phyloP scores from a whole-genome alignment of 75 land plant species.

The Chamaecyparis obtusa region DNA sequence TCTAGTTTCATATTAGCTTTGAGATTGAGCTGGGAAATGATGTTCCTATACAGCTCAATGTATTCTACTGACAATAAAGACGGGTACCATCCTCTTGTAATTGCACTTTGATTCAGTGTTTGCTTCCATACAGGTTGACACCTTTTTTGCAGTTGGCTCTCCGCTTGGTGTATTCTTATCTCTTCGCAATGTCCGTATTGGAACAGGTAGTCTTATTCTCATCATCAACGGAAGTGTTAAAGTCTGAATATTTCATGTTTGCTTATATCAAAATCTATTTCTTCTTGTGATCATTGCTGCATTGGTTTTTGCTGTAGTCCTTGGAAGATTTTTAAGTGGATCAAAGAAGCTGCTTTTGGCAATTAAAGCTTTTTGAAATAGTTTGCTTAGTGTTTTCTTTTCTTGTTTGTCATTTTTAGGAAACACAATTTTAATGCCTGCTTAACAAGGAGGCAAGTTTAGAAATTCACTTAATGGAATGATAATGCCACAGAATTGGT shows the following conservation, averaged over 20 bases:
- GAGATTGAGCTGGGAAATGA: neutral
- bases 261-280: neutral
- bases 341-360: neutral
- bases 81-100: neutral
- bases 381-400: neutral
- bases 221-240: neutral
- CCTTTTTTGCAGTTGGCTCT: slow-evolving; percentile 98
- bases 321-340: neutral
- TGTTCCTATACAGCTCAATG: neutral
- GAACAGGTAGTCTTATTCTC: slow-evolving; percentile 49
- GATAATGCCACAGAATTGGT: neutral
- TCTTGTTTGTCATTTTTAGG: neutral
- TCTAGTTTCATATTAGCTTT: neutral
- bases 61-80: neutral
- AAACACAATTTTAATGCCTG: neutral
- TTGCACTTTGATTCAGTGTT: slow-evolving; percentile 3
- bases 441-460: neutral
- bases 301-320: neutral
- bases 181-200: slow-evolving; percentile 88
- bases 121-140: slow-evolving; percentile 78
- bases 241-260: neutral
- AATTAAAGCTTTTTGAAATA: neutral
- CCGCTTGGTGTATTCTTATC: slow-evolving; percentile 96
- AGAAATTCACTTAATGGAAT: neutral
- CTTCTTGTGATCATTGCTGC: neutral